Evolutionary conservation across 2,329 filamentous ascomycete genomes (phyloP), one percentile per base, ranked within the genome.

Genomic region (Sporothrix sp.): DNA sequence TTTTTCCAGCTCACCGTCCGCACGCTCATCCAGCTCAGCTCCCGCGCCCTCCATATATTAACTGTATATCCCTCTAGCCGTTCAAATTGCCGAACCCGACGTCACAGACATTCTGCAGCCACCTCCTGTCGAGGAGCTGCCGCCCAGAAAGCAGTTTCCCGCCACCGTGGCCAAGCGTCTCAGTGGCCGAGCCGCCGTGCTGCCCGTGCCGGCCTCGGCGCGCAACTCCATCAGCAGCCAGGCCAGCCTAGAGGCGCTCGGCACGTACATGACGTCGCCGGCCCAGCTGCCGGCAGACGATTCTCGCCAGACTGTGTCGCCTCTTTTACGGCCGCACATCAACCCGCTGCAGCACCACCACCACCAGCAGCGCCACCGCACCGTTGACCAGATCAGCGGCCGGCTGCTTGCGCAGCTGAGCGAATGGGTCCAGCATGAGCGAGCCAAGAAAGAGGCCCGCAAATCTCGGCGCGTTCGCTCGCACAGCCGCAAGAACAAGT

Each of bases 391-490:
- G 25, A 59, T 62, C 36, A 71, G 71, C 48, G 71, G 81, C 58
- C 77, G 73, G 56, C 66, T 94, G 7, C 68, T 93, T 25, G 74
- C 81, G 18, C 87, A 94, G 62, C 81, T 96, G 13, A 75, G 79
- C 23, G 81, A 87, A 57, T 97, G 91, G 91, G 70, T 96, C 35
- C 81, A 90, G 58, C 78, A 83, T 45, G 89, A 96, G 67, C 85
- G 83, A 61, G 68, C 73, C 28, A 86, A 84, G 64, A 80, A 81
- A 58, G 74, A 76, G 35, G 66, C 72, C 9, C 73, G 74, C 46
- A 79, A 74, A 61, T 65, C 71, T 61, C 74, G 62, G 58, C 72
- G 67, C 64, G 35, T 57, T 59, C 54, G 50, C 58, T 10, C 49
- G 55, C 60, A 61, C 33, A 69, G 65, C 54, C 71, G 67, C 58